These are phyloP conservation scores for Botrytis deweyae DNA, from an alignment of 2,329 filamentous ascomycete genomes.

Conservation along the genomic window DNA sequence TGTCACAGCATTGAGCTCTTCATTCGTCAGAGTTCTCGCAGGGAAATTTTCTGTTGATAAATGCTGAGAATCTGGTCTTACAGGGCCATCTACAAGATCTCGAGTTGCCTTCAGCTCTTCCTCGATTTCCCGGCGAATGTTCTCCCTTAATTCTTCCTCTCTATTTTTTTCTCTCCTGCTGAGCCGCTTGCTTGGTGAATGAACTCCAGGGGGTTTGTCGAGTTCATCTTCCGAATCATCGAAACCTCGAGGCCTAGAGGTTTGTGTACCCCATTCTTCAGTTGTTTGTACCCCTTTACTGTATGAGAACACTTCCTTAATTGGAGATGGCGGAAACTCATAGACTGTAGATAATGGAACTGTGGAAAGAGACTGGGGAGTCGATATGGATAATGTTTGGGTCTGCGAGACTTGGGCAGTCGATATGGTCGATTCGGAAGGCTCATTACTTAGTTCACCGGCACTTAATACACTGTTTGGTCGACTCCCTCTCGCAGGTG, in stretches of 20 bases:
- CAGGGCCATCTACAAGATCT: conserved; percentile 54
- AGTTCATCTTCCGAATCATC: conserved; percentile 66
- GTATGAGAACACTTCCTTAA: conserved; percentile 88
- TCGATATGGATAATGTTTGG: conserved; percentile 45
- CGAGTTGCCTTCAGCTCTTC: conserved; percentile 80
- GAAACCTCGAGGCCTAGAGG: conserved; percentile 53
- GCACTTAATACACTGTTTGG: conserved; percentile 85
- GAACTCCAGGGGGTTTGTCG: conserved; percentile 52
- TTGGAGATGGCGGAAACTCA: conserved; percentile 73
- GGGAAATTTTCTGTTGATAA: conserved; percentile 62
- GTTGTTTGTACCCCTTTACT: conserved; percentile 95
- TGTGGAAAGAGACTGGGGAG: conserved; percentile 67
- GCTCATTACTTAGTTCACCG: conserved; percentile 76
- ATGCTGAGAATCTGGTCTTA: conserved; percentile 49
- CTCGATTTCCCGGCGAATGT: conserved; percentile 84
- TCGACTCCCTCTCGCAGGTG: conserved; percentile 71
- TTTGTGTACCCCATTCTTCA: conserved; percentile 63
- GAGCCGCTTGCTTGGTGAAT: conserved; percentile 67
- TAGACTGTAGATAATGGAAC: conserved; percentile 73
- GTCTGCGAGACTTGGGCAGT: conserved; percentile 43
- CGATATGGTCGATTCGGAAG: conserved; percentile 56
- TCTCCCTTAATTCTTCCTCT: conserved; percentile 85
- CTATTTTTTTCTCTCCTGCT: conserved; percentile 77
- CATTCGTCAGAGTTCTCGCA: conserved; percentile 72
- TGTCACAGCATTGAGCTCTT: conserved; percentile 87